Evolutionary conservation across 192 early-diverging fungal species (phyloP).

Genomic region (Phlyctochytrium bullatum): DNA sequence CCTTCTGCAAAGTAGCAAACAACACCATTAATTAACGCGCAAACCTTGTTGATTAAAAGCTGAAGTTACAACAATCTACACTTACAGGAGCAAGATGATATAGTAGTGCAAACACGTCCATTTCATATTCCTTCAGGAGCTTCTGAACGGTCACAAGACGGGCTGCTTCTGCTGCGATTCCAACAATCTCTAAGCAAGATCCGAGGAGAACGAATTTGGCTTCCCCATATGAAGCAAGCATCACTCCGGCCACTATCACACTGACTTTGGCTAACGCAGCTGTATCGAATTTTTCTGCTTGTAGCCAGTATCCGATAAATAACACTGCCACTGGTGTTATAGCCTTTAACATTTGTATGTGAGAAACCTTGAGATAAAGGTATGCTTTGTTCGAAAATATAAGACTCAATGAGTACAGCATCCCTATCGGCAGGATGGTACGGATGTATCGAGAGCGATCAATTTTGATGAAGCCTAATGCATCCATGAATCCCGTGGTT

Average conservation of each 20-base stretch:
- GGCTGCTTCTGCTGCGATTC: slow-evolving; percentile 25
- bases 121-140: slow-evolving; percentile 30
- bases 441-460: slow-evolving; percentile 57
- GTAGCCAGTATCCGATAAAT: slow-evolving; percentile 12
- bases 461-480: slow-evolving; percentile 55
- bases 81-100: slow-evolving; percentile 42
- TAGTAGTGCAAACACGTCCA: slow-evolving; percentile 32
- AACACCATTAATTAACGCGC: slow-evolving; percentile 35
- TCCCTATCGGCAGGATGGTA: slow-evolving; percentile 33
- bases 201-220: slow-evolving; percentile 31
- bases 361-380: slow-evolving; percentile 33
- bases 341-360: slow-evolving; percentile 45
- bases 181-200: slow-evolving; percentile 19
- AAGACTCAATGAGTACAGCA: slow-evolving; percentile 25
- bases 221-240: slow-evolving; percentile 34
- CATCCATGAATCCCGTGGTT: slow-evolving; percentile 57
- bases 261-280: slow-evolving; percentile 17
- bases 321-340: slow-evolving; percentile 35
- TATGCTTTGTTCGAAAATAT: slow-evolving; percentile 37
- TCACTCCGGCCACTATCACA: slow-evolving; percentile 31
- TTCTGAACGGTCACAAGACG: slow-evolving; percentile 34
- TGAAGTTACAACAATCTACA: slow-evolving; percentile 9
- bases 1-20: slow-evolving; percentile 27
- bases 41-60: slow-evolving; percentile 21
- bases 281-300: slow-evolving; percentile 8